Evolutionary conservation across 208 protist species (phyloP).

Genomic region (Leishmania tropica): DNA sequence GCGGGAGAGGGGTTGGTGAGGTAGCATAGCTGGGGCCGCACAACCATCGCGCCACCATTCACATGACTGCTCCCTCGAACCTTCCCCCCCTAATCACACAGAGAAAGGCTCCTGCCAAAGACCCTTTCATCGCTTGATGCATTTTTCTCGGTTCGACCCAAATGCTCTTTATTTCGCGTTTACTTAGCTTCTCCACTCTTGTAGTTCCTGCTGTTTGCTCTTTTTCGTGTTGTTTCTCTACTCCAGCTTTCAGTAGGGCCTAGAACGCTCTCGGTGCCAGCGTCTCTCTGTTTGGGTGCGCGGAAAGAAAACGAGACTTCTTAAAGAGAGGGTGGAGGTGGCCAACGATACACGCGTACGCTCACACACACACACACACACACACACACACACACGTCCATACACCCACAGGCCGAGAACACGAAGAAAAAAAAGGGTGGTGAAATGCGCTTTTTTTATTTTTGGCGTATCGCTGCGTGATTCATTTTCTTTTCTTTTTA

Average conservation of each 20-base stretch:
- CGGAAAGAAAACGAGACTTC: neutral
- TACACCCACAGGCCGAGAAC: neutral
- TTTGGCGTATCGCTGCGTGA: neutral
- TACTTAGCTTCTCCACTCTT: conserved; percentile 1
- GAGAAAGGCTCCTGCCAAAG: neutral
- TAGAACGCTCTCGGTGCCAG: neutral
- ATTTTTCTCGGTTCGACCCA: neutral
- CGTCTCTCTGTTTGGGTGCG: neutral
- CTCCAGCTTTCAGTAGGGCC: neutral
- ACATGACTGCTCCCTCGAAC: neutral
- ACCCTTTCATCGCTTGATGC: neutral
- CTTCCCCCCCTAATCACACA: neutral
- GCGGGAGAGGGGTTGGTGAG: neutral
- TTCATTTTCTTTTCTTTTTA: neutral
- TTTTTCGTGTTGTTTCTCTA: neutral
- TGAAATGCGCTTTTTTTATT: neutral
- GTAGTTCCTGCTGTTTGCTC: neutral
- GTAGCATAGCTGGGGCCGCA: neutral
- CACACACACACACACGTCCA: neutral
- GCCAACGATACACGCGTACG: neutral
- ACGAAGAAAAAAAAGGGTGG: neutral
- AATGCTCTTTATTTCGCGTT: neutral
- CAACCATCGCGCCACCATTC: neutral
- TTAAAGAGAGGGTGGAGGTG: neutral
- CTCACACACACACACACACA: neutral